Percentiles rank a stretch among this genome's conserved stretches.
These are phyloP conservation scores for Catharanthus roseus DNA, from an alignment of 257 asterid genomes.

Conservation along the genomic window DNA sequence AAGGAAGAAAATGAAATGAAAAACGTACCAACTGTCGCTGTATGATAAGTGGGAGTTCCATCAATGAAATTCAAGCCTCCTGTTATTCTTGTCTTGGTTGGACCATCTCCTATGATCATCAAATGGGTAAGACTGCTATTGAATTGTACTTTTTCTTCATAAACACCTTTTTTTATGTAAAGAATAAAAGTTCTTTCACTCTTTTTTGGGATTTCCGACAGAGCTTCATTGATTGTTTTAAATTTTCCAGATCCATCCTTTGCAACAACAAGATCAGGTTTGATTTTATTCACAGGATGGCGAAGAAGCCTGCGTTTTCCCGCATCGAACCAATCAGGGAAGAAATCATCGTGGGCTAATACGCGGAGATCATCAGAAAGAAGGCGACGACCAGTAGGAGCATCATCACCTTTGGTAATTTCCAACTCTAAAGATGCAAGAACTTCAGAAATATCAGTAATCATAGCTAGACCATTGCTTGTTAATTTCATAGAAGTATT, in stretches of 20 bases:
- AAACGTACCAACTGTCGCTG: conserved; percentile 52
- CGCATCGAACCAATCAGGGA: conserved; percentile 38
- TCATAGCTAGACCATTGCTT: conserved; percentile 86
- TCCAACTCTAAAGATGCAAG: conserved; percentile 45
- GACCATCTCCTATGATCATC: conserved; percentile 57
- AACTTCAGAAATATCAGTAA: conserved; percentile 51
- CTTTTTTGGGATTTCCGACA: conserved; percentile 29
- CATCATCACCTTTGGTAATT: conserved; percentile 10
- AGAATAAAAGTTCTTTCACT: conserved; percentile 33
- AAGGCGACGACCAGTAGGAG: conserved; percentile 40
- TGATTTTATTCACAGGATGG: not conserved
- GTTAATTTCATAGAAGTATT: conserved; percentile 51
- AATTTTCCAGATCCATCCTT: conserved; percentile 56
- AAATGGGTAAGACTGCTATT: conserved; percentile 24
- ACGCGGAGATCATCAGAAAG: conserved; percentile 25
- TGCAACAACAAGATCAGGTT: conserved; percentile 50
- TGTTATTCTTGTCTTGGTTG: conserved; percentile 48
- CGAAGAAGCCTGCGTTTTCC: conserved; percentile 33
- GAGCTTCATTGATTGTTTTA: conserved; percentile 44
- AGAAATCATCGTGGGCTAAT: conserved; percentile 21
- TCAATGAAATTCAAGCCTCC: conserved; percentile 40
- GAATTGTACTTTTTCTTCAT: conserved; percentile 37
- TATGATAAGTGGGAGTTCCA: conserved; percentile 37
- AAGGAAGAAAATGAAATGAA: not conserved
- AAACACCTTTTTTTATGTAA: conserved; percentile 53